Base-by-base conservation (phyloP, 495 filamentous ascomycete genomes). In the Penicillium malachiteum region DNA sequence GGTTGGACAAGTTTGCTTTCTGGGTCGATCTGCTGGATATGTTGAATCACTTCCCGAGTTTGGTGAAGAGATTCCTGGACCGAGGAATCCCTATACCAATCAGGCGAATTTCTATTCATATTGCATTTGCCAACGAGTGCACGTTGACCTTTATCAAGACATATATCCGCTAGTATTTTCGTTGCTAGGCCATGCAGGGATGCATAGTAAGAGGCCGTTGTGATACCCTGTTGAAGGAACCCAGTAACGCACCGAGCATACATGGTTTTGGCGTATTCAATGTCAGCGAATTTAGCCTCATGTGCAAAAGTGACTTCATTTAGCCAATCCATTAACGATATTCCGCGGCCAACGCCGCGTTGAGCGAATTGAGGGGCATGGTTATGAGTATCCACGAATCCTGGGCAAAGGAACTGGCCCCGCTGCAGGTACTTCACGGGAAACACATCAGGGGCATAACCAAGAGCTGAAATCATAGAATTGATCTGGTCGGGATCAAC, bases 71-170 rank as follows among this genome's bases (percentile, higher is more conserved):
- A 83, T 5, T 77, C 65, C 7, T 72, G 66, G 5, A 76, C 71
- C 3, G 69, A 74, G 0, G 63, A 56, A 56, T 88, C 86, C 6
- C 74, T 66, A 58, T 87, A 87, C 68, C 78, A 83, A 7, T 79
- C 77, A 1, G 84, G 84, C 5, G 82, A 73, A 55, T 84, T 77
- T 1, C 84, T 79, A 55, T 84, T 79, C 79, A 86, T 87, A 57
- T 84, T 85, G 57, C 80, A 84, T 56, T 87, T 87, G 1, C 86
- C 86, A 5, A 89, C 78, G 3, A 86, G 70, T 0, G 86, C 86
- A 13, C 86, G 74, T 66, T 88, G 86, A 2, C 84, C 82, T 47
- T 76, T 74, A 12, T 67, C 65, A 1, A 77, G 56, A 52, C 86
- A 88, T 4, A 80, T 71, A 18, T 84, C 75, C 0, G 84, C 84